phyloP scores from a whole-genome alignment of 2,329 filamentous ascomycete genomes.

The Neonectria ditissima region DNA sequence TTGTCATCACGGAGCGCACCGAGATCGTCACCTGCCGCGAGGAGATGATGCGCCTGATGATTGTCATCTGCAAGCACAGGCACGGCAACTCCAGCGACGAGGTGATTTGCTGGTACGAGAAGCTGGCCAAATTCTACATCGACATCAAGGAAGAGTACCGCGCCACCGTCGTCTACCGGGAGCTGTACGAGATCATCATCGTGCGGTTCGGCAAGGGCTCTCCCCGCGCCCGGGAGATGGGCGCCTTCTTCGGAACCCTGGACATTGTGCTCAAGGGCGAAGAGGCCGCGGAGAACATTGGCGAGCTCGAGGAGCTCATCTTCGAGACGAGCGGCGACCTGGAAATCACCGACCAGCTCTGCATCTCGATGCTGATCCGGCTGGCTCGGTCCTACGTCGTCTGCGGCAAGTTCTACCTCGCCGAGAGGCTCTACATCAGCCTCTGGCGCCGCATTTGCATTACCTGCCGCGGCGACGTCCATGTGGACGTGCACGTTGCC shows the following conservation, averaged over 20 bases:
- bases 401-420: slow-evolving; percentile 48
- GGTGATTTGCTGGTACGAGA: slow-evolving; percentile 52
- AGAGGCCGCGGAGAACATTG: slow-evolving; percentile 40
- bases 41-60: slow-evolving; percentile 54
- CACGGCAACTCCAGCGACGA: slow-evolving; percentile 50
- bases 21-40: slow-evolving; percentile 52
- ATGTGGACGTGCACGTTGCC: slow-evolving; percentile 50
- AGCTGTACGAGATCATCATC: slow-evolving; percentile 51
- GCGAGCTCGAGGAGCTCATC: slow-evolving; percentile 49
- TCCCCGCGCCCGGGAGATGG: slow-evolving; percentile 44
- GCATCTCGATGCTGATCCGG: slow-evolving; percentile 50
- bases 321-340: slow-evolving; percentile 52
- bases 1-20: slow-evolving; percentile 50
- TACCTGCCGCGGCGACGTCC: slow-evolving; percentile 45
- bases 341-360: slow-evolving; percentile 48
- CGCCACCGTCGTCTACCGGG: slow-evolving; percentile 48
- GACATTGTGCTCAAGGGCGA: slow-evolving; percentile 50
- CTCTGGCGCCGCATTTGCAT: slow-evolving; percentile 55
- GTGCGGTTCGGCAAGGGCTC: slow-evolving; percentile 49
- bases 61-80: slow-evolving; percentile 51
- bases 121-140: slow-evolving; percentile 52
- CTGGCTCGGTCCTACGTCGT: slow-evolving; percentile 51
- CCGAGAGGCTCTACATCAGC: slow-evolving; percentile 54
- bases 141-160: slow-evolving; percentile 50
- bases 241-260: slow-evolving; percentile 49